phyloP scores from a whole-genome alignment of 345 rosid species.

The Syzygium oleosum region DNA sequence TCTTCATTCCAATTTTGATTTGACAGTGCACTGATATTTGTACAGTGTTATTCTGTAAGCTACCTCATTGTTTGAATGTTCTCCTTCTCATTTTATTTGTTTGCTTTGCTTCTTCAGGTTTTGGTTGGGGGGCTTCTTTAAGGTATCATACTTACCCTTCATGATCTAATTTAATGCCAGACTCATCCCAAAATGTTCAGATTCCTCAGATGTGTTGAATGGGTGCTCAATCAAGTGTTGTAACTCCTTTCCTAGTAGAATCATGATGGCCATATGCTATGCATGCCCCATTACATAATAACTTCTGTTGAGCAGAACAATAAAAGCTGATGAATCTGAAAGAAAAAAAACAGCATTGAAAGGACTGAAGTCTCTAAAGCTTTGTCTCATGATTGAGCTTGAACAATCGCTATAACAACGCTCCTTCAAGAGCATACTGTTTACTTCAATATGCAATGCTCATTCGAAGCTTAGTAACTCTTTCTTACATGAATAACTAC shows the following conservation, averaged over 20 bases:
- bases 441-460: background rate
- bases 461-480: constrained; percentile 8
- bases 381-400: background rate
- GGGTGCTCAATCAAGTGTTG: background rate
- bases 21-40: background rate
- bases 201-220: background rate
- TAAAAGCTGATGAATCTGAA: background rate
- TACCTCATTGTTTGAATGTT: background rate
- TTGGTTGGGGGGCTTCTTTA: constrained; percentile 84
- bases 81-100: background rate
- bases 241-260: background rate
- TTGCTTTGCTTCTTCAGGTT: constrained; percentile 42
- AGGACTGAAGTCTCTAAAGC: background rate
- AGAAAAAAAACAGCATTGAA: background rate
- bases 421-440: background rate
- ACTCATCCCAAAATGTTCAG: background rate
- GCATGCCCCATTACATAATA: background rate
- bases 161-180: background rate
- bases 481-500: constrained; percentile 20
- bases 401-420: background rate
- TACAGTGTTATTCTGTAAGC: background rate
- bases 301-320: background rate
- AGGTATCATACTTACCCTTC: constrained; percentile 32
- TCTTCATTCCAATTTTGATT: background rate
- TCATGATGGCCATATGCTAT: background rate